phyloP scores from a whole-genome alignment of 139 green algal genomes.

The Picochlorum costavermella region DNA sequence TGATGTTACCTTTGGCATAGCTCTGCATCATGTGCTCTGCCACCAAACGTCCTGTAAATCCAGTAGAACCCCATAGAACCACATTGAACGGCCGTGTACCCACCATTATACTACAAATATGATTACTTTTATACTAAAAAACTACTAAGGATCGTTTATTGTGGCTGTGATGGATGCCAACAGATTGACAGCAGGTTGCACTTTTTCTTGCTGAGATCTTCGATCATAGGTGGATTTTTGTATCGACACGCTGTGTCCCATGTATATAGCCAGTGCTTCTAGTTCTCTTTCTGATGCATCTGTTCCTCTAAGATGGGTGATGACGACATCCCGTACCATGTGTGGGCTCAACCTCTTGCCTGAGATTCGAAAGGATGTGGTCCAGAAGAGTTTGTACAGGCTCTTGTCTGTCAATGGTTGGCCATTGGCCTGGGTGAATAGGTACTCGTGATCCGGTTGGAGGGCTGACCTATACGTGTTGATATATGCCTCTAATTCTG shows the following conservation, averaged over 20 bases:
- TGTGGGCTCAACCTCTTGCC: constrained; percentile 54
- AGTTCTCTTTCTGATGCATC: constrained; percentile 48
- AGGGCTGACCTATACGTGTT: constrained; percentile 32
- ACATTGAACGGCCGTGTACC: constrained; percentile 43
- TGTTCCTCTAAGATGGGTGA: constrained; percentile 37
- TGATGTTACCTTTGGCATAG: constrained; percentile 46
- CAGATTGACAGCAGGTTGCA: constrained; percentile 52
- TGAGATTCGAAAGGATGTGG: constrained; percentile 23
- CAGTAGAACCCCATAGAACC: constrained; percentile 60
- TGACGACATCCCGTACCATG: constrained; percentile 56
- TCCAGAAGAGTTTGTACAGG: constrained; percentile 41
- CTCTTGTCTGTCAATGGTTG: constrained; percentile 29
- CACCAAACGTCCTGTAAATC: constrained; percentile 64
- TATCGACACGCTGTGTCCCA: constrained; percentile 55
- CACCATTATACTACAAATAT: not conserved
- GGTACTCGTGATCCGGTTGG: constrained; percentile 28
- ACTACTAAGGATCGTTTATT: too few species aligned
- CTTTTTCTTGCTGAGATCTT: constrained; percentile 32
- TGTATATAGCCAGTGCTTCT: constrained; percentile 65
- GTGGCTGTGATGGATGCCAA: constrained; percentile 9
- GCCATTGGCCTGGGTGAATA: constrained; percentile 40
- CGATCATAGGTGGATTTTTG: constrained; percentile 59
- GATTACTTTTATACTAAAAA: too few species aligned
- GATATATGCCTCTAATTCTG: constrained; percentile 56
- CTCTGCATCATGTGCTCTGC: constrained; percentile 58